Conservation (phyloP, 2,329 filamentous ascomycete genomes). For the Cladosporium sp. region DNA sequence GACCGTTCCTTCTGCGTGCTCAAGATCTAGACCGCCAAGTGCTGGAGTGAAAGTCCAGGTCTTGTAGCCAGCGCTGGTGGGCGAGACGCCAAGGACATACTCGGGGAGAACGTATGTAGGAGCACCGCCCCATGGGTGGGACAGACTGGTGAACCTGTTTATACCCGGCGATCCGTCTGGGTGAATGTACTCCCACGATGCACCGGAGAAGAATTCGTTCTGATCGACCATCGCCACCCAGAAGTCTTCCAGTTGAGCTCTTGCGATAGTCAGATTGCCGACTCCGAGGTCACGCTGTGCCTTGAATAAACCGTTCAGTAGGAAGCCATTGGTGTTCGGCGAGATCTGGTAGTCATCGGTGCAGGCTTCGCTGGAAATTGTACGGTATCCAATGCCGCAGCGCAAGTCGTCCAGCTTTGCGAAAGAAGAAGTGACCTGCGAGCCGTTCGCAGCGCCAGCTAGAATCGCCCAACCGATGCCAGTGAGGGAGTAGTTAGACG, state of each 20-base stretch:
- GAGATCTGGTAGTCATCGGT: conserved; percentile 38
- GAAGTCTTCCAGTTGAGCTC: conserved; percentile 39
- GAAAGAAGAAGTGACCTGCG: conserved; percentile 35
- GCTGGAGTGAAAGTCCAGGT: conserved; percentile 34
- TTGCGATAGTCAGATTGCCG: conserved; percentile 27
- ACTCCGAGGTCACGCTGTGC: conserved; percentile 29
- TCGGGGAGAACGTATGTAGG: conserved; percentile 48
- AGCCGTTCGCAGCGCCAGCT: conserved; percentile 37
- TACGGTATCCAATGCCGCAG: conserved; percentile 42
- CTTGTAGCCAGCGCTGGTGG: conserved; percentile 30
- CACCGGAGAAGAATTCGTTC: conserved; percentile 39
- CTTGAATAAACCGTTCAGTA: conserved; percentile 42
- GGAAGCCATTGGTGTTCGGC: conserved; percentile 50
- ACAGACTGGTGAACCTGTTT: conserved; percentile 44
- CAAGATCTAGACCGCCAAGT: conserved; percentile 32
- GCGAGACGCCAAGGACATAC: conserved; percentile 35
- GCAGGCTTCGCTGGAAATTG: conserved; percentile 26
- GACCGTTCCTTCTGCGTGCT: conserved; percentile 29
- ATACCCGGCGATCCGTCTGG: conserved; percentile 43
- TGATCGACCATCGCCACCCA: conserved; percentile 47
- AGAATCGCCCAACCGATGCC: conserved; percentile 39
- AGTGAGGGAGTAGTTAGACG: conserved; percentile 37
- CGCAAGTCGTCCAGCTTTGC: conserved; percentile 35
- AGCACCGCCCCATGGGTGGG: conserved; percentile 49
- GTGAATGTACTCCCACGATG: conserved; percentile 50